A percentile compares a stretch with the other conserved stretches of the same genome.
Evolutionary conservation across 2,329 filamentous ascomycete genomes (phyloP).

Genomic region (Fusarium xylarioides): DNA sequence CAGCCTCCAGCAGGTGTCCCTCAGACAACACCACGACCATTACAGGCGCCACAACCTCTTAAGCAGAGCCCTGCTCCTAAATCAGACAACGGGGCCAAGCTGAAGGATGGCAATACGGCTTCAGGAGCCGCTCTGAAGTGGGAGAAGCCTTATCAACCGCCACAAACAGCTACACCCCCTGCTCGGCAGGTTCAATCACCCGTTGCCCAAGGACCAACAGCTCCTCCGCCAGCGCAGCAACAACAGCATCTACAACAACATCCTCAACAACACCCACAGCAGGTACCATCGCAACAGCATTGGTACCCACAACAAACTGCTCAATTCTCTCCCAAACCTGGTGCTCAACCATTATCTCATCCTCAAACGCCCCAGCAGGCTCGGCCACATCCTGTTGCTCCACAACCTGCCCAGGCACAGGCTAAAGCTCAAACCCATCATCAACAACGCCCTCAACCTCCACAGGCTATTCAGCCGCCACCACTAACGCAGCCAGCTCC

Average conservation of each 20-base stretch:
- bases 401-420: conserved; percentile 36
- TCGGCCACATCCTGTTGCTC: conserved; percentile 31
- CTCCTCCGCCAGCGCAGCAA: conserved; percentile 31
- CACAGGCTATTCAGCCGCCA: conserved; percentile 17
- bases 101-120: conserved; percentile 40
- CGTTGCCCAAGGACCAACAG: conserved; percentile 33
- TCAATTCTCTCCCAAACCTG: conserved; percentile 34
- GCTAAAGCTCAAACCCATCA: conserved; percentile 24
- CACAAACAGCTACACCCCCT: conserved; percentile 37
- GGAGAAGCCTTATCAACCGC: conserved; percentile 55
- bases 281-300: conserved; percentile 28
- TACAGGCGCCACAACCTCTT: conserved; percentile 46
- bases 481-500: conserved; percentile 25
- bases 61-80: conserved; percentile 48
- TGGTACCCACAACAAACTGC: conserved; percentile 36
- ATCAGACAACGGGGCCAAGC: conserved; percentile 46
- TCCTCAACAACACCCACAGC: conserved; percentile 23
- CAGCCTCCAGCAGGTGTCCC: conserved; percentile 49
- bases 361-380: conserved; percentile 34
- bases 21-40: conserved; percentile 44
- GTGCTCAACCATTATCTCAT: conserved; percentile 36
- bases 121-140: conserved; percentile 48
- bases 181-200: conserved; percentile 41
- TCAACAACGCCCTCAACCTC: conserved; percentile 29
- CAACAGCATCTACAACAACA: conserved; percentile 29